Evolutionary conservation across 2,329 filamentous ascomycete species (phyloP).

Genomic region (Sordariomycetes sp.): DNA sequence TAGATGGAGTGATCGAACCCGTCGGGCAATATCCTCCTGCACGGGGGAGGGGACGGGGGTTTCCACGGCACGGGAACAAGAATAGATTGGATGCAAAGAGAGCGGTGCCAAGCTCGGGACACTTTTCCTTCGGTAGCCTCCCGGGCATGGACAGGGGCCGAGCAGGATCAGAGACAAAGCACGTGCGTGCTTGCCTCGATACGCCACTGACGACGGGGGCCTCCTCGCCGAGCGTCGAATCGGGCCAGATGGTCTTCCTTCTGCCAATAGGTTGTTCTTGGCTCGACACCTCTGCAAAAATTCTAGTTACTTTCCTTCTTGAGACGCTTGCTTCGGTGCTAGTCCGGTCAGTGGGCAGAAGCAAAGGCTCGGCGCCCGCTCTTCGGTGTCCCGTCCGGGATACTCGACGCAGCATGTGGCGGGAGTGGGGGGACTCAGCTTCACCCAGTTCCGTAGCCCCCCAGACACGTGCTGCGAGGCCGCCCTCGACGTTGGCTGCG

Average conservation of each 20-base stretch:
- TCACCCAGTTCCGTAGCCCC: not conserved
- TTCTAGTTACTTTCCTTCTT: not conserved
- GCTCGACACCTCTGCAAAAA: not conserved
- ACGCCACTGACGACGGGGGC: not conserved
- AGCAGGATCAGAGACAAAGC: too few species aligned
- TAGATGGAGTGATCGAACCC: too few species aligned
- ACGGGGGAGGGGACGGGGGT: too few species aligned
- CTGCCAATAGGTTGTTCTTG: not conserved
- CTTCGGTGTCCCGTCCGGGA: not conserved
- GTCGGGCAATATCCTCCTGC: too few species aligned
- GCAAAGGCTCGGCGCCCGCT: not conserved
- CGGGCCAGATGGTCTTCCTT: not conserved
- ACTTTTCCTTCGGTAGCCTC: too few species aligned
- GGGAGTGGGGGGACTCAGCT: not conserved
- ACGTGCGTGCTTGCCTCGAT: not conserved
- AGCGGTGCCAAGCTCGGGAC: too few species aligned
- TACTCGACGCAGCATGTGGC: not conserved
- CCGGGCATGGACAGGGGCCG: too few species aligned
- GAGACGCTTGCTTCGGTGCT: not conserved
- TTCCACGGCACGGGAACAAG: too few species aligned
- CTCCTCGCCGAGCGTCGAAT: not conserved
- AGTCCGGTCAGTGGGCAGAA: not conserved
- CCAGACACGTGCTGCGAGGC: not conserved
- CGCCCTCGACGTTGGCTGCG: not conserved
- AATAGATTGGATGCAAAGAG: too few species aligned